Evolutionary conservation across 2,329 filamentous ascomycete genomes (phyloP).

Genomic region (Alternaria gansuensis): DNA sequence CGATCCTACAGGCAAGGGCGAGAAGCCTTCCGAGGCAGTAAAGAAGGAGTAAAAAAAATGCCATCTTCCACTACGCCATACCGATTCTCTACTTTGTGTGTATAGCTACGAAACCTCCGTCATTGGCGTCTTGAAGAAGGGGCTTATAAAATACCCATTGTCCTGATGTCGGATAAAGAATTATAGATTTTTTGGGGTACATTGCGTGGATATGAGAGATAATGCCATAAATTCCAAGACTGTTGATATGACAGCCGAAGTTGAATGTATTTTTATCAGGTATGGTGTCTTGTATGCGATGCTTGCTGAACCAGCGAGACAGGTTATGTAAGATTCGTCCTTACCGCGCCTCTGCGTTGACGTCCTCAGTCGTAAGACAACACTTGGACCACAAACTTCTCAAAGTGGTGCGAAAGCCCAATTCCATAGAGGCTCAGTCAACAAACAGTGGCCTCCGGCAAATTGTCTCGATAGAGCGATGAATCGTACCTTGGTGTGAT

Average conservation of each 20-base stretch:
- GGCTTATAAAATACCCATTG: constrained; percentile 32
- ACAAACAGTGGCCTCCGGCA: too few relatives aligned
- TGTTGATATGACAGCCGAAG: neutral
- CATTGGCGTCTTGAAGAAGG: constrained; percentile 13
- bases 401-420: too few relatives aligned
- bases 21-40: constrained; percentile 20
- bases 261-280: neutral
- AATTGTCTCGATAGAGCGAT: too few relatives aligned
- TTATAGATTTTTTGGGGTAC: constrained; percentile 21
- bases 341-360: too few relatives aligned
- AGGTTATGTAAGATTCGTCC: too few relatives aligned
- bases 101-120: constrained; percentile 30
- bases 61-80: neutral
- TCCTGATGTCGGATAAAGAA: constrained; percentile 14
- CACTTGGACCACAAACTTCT: too few relatives aligned
- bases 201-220: constrained; percentile 9
- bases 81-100: constrained; percentile 27
- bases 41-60: constrained; percentile 25
- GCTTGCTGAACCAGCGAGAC: too few relatives aligned
- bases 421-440: too few relatives aligned
- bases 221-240: neutral
- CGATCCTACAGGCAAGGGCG: constrained; percentile 32
- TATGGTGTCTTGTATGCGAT: too few relatives aligned
- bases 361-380: too few relatives aligned
- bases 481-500: too few relatives aligned